Evolutionary conservation across 2,329 filamentous ascomycete species (phyloP).

Genomic region (Aureobasidium sp.): DNA sequence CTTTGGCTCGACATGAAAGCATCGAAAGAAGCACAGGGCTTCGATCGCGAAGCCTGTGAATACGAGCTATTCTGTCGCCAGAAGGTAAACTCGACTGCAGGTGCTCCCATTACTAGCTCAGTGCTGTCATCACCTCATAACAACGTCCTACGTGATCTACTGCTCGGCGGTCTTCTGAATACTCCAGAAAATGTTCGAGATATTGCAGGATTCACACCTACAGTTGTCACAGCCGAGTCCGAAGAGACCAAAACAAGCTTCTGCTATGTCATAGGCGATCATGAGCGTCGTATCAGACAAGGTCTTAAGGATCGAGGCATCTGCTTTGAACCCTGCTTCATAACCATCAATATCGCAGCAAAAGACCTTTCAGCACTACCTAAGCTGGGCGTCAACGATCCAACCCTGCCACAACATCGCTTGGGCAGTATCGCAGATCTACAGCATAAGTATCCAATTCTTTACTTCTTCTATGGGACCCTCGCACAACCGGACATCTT

Average conservation of each 20-base stretch:
- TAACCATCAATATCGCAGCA: neutral
- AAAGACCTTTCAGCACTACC: neutral
- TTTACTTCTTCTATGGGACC: neutral
- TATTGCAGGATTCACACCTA: neutral
- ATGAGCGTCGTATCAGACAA: neutral
- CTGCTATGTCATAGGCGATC: neutral
- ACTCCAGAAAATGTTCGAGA: neutral
- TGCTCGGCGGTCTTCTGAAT: neutral
- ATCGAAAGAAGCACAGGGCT: constrained; percentile 1
- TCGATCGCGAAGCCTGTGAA: constrained; percentile 1
- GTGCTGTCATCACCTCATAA: neutral
- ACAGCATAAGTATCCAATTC: neutral
- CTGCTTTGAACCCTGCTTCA: neutral
- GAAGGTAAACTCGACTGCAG: neutral
- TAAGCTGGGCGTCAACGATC: neutral
- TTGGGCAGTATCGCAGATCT: neutral
- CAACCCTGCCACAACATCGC: neutral
- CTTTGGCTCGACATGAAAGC: neutral
- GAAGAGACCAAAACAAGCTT: neutral
- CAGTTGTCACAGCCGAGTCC: neutral
- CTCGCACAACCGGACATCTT: neutral
- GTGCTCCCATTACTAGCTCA: neutral
- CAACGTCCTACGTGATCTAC: neutral
- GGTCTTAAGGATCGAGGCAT: neutral
- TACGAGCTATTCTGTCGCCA: neutral